Evolutionary conservation across 768 basidiomycete species (phyloP).

Genomic region (Clitopilus hobsonii): DNA sequence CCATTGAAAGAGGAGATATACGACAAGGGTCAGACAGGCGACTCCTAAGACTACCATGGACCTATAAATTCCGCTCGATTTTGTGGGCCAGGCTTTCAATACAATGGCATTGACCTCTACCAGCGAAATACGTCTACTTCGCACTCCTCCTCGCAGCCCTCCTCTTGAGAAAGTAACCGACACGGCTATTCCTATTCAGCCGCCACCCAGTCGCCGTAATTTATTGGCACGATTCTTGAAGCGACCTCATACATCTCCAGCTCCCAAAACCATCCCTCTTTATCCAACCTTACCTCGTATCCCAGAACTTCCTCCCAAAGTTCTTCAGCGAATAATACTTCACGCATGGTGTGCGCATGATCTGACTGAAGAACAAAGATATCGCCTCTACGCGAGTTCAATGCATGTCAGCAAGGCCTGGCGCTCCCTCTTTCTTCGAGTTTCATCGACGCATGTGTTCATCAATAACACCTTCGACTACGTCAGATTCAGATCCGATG

Average conservation of each 20-base stretch:
- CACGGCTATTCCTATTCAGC: background rate
- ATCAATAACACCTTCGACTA: background rate
- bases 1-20: background rate
- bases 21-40: background rate
- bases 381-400: background rate
- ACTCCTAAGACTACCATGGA: background rate
- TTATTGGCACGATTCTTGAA: background rate
- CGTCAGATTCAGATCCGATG: background rate
- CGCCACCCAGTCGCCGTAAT: background rate
- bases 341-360: background rate
- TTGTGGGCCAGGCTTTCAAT: background rate
- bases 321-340: background rate
- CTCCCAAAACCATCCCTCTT: background rate
- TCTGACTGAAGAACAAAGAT: background rate
- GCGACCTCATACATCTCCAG: background rate
- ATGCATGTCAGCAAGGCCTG: background rate
- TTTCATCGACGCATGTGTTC: background rate
- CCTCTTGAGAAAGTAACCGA: background rate
- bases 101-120: background rate
- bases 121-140: background rate
- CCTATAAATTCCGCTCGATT: background rate
- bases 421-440: background rate
- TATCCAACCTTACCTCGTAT: background rate
- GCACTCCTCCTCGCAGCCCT: background rate
- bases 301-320: background rate